Percentiles rank a stretch among this genome's conserved stretches.
These are phyloP conservation scores for Cordyceps javanica DNA, from an alignment of 2,329 filamentous ascomycete genomes.

Conservation along the genomic window DNA sequence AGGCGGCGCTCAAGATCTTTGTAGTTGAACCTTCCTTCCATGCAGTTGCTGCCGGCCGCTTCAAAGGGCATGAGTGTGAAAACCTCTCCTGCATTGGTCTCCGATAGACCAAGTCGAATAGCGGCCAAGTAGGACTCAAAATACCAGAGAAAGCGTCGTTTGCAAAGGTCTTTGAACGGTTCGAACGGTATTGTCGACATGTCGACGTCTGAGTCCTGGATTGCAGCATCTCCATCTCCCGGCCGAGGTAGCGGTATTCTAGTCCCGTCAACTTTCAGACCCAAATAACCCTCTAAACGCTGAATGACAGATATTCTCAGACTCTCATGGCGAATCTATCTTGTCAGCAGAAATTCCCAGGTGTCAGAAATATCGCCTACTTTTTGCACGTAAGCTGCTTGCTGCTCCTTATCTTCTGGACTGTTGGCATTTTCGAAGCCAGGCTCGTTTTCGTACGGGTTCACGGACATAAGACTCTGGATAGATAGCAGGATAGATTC, in stretches of 20 bases:
- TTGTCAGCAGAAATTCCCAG: constrained; percentile 14
- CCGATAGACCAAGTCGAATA: constrained; percentile 58
- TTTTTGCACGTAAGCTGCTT: constrained; percentile 73
- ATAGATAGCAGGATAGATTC: constrained; percentile 94
- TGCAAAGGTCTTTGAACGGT: constrained; percentile 85
- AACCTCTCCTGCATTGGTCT: constrained; percentile 54
- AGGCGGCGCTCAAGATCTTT: constrained; percentile 65
- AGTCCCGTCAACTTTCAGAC: constrained; percentile 50
- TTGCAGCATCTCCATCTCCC: constrained; percentile 33
- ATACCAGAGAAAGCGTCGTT: constrained; percentile 92
- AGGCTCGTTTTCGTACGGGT: constrained; percentile 94
- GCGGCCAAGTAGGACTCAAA: constrained; percentile 77
- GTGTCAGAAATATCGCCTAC: constrained; percentile 33
- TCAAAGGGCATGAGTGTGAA: constrained; percentile 92
- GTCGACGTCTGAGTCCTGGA: constrained; percentile 43
- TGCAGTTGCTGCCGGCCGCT: constrained; percentile 57
- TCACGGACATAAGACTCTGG: constrained; percentile 88
- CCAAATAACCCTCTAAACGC: constrained; percentile 72
- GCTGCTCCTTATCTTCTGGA: constrained; percentile 63
- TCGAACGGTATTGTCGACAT: constrained; percentile 58
- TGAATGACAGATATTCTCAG: constrained; percentile 81
- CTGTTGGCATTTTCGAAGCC: constrained; percentile 76
- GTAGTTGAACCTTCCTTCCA: constrained; percentile 86
- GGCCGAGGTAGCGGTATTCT: constrained; percentile 24
- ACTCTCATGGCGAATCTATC: constrained; percentile 82